Conservation (phyloP, 495 filamentous ascomycete genomes). For the Antarctomyces pellizariae region DNA sequence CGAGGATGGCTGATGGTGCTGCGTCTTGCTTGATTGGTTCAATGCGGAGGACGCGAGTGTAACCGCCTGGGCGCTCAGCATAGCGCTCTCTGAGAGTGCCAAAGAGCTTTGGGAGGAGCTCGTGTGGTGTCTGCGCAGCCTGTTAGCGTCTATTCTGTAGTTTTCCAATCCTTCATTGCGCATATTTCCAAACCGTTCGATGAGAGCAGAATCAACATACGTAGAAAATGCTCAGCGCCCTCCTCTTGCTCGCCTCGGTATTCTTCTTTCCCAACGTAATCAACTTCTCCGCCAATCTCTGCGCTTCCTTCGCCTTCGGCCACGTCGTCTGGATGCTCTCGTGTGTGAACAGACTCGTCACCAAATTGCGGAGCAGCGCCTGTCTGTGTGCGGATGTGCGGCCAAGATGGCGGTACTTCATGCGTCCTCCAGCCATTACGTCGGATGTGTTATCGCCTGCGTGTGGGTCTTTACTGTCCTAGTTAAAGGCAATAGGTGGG, state of each 20-base stretch:
- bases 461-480: too few species aligned
- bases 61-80: slow-evolving; percentile 59
- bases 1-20: slow-evolving; percentile 74
- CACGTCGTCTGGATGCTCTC: slow-evolving; percentile 88
- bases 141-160: background rate
- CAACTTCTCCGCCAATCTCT: slow-evolving; percentile 75
- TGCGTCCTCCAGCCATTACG: slow-evolving; percentile 60
- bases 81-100: slow-evolving; percentile 63
- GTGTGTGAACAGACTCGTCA: slow-evolving; percentile 82
- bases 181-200: too few species aligned
- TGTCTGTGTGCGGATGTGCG: slow-evolving; percentile 69
- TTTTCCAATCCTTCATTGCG: background rate
- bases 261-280: slow-evolving; percentile 85
- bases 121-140: slow-evolving; percentile 9
- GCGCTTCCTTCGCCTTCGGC: slow-evolving; percentile 91
- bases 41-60: slow-evolving; percentile 79
- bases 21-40: slow-evolving; percentile 54
- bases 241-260: slow-evolving; percentile 44
- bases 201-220: slow-evolving; percentile 26
- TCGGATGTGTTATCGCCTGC: slow-evolving; percentile 2
- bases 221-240: slow-evolving; percentile 53
- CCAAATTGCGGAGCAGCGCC: slow-evolving; percentile 84
- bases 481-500: too few species aligned
- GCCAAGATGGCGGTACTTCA: slow-evolving; percentile 69
- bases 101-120: slow-evolving; percentile 68